Evolutionary conservation across 805 yeast genomes (phyloP).

Genomic region (Candida ortonii): DNA sequence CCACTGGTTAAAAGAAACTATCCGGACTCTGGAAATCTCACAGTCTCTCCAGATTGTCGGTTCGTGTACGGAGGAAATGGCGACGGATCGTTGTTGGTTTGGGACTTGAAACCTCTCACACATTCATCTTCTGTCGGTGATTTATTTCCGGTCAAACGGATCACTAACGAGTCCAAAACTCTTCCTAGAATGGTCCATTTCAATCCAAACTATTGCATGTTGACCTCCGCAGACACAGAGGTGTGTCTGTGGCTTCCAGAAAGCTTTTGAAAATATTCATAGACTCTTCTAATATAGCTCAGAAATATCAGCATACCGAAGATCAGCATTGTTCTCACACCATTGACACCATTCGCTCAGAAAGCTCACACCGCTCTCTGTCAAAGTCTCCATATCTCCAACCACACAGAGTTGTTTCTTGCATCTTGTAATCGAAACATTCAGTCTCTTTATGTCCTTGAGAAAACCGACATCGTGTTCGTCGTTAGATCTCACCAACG

Average conservation of each 20-base stretch:
- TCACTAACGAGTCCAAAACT: constrained; percentile 20
- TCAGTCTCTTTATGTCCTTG: constrained; percentile 72
- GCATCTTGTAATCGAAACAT: constrained; percentile 92
- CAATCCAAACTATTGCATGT: constrained; percentile 57
- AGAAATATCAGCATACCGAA: constrained; percentile 61
- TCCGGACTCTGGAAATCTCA: constrained; percentile 53
- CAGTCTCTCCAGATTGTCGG: constrained; percentile 67
- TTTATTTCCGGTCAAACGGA: constrained; percentile 20
- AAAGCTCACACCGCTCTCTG: constrained; percentile 42
- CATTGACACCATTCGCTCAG: constrained; percentile 65
- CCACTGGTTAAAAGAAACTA: constrained; percentile 34
- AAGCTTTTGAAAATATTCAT: constrained; percentile 3
- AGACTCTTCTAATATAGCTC: constrained; percentile 32
- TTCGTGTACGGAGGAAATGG: constrained; percentile 60
- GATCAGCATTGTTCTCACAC: constrained; percentile 65
- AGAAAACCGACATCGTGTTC: constrained; percentile 75
- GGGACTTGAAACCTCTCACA: constrained; percentile 39
- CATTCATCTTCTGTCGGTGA: constrained; percentile 3
- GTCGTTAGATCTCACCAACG: constrained; percentile 80
- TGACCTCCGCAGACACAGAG: constrained; percentile 64
- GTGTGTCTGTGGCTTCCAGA: constrained; percentile 43
- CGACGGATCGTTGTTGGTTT: constrained; percentile 48
- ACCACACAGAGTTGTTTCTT: constrained; percentile 79
- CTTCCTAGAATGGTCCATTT: constrained; percentile 52
- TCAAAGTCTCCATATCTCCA: constrained; percentile 79